Evolutionary conservation across 139 green algal genomes (phyloP).

Genomic region (Picocystis salinarum): DNA sequence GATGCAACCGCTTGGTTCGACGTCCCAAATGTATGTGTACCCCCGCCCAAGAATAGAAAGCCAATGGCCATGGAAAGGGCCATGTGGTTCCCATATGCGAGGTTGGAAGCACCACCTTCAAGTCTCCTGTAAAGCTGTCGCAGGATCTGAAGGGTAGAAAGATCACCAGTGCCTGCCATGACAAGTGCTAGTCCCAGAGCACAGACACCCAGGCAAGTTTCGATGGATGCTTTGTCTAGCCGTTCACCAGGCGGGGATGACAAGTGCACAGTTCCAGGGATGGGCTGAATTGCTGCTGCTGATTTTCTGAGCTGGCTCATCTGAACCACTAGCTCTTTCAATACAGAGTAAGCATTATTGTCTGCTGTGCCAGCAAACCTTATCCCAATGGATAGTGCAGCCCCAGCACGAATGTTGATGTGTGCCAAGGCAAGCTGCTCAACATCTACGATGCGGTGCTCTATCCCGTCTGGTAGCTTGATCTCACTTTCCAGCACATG

Average conservation of each 20-base stretch:
- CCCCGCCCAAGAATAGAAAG: constrained; percentile 78
- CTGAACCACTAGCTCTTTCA: constrained; percentile 25
- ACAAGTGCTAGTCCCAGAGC: constrained; percentile 58
- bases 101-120: constrained; percentile 8
- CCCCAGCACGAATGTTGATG: constrained; percentile 37
- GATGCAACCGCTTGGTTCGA: constrained; percentile 47
- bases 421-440: constrained; percentile 31
- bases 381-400: constrained; percentile 68
- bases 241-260: neutral
- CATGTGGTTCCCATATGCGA: constrained; percentile 68
- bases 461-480: neutral
- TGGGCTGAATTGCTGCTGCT: neutral
- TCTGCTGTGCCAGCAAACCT: constrained; percentile 32
- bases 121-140: constrained; percentile 34
- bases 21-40: constrained; percentile 49
- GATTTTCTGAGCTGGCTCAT: neutral
- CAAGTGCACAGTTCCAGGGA: neutral
- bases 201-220: constrained; percentile 21
- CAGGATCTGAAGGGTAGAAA: constrained; percentile 66
- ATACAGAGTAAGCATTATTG: constrained; percentile 31
- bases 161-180: constrained; percentile 81
- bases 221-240: constrained; percentile 4
- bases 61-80: constrained; percentile 59
- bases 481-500: neutral
- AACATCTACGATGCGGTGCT: constrained; percentile 9